Percentiles rank a stretch among this genome's conserved stretches.
phyloP scores from a whole-genome alignment of 371 early-diverging fungal species.

The Mucor sp. region DNA sequence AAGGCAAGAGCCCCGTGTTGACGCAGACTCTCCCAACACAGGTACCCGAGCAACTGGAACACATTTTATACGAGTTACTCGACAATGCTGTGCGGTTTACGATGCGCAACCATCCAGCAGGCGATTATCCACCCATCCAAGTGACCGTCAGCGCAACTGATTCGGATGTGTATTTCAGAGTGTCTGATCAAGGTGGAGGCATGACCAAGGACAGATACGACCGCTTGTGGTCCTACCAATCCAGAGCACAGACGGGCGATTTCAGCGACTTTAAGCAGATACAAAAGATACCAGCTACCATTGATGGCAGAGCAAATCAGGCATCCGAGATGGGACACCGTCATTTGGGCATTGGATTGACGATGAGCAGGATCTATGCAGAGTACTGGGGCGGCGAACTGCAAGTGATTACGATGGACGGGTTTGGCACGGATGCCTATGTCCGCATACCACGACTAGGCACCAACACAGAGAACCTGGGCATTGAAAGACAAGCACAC shows the following conservation, averaged over 20 bases:
- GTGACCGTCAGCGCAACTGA: constrained; percentile 82
- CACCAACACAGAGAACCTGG: constrained; percentile 60
- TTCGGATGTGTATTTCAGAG: constrained; percentile 82
- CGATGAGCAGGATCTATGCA: constrained; percentile 83
- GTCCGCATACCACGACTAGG: constrained; percentile 69
- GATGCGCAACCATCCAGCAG: constrained; percentile 35
- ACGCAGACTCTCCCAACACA: constrained; percentile 53
- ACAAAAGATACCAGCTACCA: constrained; percentile 37
- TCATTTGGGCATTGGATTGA: constrained; percentile 79
- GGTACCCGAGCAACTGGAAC: constrained; percentile 90
- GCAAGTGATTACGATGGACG: constrained; percentile 69
- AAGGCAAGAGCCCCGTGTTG: background rate
- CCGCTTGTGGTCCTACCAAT: constrained; percentile 82
- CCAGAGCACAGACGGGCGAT: constrained; percentile 36
- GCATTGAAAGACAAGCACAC: constrained; percentile 38
- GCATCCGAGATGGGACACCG: constrained; percentile 28
- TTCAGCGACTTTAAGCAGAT: constrained; percentile 38
- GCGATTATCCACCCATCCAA: constrained; percentile 66
- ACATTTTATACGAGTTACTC: constrained; percentile 91
- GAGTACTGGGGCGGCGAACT: constrained; percentile 79
- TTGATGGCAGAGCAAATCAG: constrained; percentile 36
- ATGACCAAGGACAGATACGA: constrained; percentile 65
- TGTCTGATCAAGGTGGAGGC: constrained; percentile 93
- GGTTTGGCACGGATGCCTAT: constrained; percentile 85
- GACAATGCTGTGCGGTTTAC: constrained; percentile 83